These are phyloP conservation scores for Trypanosoma mega DNA, from an alignment of 208 protist species.

Conservation along the genomic window DNA sequence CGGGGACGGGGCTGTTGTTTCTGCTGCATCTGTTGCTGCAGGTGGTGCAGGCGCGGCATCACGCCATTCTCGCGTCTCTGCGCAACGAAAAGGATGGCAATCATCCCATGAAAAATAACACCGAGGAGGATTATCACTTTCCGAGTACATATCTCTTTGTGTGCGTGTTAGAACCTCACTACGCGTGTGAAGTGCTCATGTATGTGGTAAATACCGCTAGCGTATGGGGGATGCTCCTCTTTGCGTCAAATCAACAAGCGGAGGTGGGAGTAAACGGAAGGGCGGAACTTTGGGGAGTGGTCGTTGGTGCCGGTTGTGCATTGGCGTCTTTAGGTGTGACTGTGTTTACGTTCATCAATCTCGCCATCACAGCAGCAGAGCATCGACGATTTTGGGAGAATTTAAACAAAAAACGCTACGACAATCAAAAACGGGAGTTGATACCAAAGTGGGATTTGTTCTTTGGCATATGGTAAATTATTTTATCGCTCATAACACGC, in stretches of 20 bases:
- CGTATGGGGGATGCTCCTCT: conserved; percentile 16
- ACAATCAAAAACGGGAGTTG: conserved; percentile 14
- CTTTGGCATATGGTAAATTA: conserved; percentile 31
- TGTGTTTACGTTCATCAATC: conserved; percentile 62
- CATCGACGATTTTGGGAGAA: conserved; percentile 67
- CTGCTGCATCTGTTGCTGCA: conserved; percentile 47
- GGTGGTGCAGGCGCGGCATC: conserved; percentile 48
- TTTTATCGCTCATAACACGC: too few relatives aligned
- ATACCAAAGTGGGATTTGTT: conserved; percentile 55
- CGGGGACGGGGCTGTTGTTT: conserved; percentile 6
- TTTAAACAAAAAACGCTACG: conserved; percentile 31
- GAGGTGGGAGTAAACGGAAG: too few relatives aligned
- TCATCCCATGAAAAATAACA: too few relatives aligned
- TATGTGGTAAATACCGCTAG: conserved; percentile 43
- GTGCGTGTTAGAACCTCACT: conserved; percentile 75
- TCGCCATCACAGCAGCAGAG: conserved; percentile 61
- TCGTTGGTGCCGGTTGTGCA: not conserved
- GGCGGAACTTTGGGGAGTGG: not conserved
- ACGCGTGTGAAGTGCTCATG: conserved; percentile 71
- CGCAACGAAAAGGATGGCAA: too few relatives aligned
- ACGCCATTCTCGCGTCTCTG: conserved; percentile 48
- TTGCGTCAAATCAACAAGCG: too few relatives aligned
- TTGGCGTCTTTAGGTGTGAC: conserved; percentile 35
- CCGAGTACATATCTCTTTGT: conserved; percentile 31
- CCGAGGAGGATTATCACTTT: conserved; percentile 37